Base-by-base conservation (phyloP, 768 basidiomycete species). In the Panus rudis region DNA sequence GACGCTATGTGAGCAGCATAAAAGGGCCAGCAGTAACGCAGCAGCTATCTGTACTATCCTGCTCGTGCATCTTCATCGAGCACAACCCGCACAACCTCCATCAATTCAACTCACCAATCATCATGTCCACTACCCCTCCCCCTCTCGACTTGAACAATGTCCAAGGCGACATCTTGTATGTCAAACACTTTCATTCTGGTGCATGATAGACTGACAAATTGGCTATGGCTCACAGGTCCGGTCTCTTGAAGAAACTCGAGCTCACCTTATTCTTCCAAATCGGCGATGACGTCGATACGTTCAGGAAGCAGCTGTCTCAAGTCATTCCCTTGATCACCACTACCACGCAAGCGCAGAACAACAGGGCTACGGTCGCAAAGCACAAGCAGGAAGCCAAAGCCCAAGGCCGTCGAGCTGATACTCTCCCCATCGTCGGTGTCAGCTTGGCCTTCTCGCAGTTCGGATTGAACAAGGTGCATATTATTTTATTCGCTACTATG, bases 201-300 rank as follows among this genome's bases (percentile, higher is more conserved):
- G 22, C 8, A 3, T 6, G 8, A 20, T 20, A 12, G 35, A 37
- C 37, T 23, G 3, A 7, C 24, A 13, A 20, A n/a, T 16, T 23
- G 8, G 3, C 13, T 13, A 25, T 38, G 14, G 20, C 22, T 34
- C 16, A 37, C 24, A 78, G 76, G 50, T 64, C 66, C 28, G 78
- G 77, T 14, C 66, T 79, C 30, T 72, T 70, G 6, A 80, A 80
- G 68, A 73, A 70, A 60, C 66, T 64, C 5, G 68, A 78, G 47
- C 57, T 61, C 7, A 76, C 71, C 52, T 61, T 69, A 45, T 75
- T 80, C 60, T 78, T 78, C 66, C 57, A 68, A 41, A 70, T 80
- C 52, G n/a, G n/a, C n/a, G 57, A 59, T 38, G 47, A 80, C 52
- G 64, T 57, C 40, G 49, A 50, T 4, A 52, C 54, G 22, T 80